Conservation (phyloP, 208 protist species). For the Acanthamoeba triangularis region DNA sequence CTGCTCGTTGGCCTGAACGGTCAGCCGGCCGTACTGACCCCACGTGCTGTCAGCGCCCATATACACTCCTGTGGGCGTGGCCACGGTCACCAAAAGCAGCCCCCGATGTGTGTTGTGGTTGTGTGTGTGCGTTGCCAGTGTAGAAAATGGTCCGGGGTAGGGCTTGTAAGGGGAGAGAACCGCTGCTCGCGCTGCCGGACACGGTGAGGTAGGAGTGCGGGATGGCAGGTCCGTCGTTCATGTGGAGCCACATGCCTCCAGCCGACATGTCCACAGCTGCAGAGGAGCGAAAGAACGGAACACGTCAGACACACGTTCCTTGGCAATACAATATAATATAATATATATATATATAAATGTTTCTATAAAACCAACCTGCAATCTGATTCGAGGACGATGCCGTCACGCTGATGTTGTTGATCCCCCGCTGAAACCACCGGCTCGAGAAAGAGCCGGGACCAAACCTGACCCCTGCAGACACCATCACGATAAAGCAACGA, state of each 20-base stretch:
- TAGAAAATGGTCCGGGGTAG: not conserved
- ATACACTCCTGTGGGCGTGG: slow-evolving; percentile 10
- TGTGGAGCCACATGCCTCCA: not conserved
- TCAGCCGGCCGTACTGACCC: slow-evolving; percentile 11
- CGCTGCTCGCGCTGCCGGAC: not conserved
- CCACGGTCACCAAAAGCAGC: not conserved
- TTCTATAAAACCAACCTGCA: not conserved
- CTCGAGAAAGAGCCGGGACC: not conserved
- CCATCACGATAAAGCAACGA: no score
- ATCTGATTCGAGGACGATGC: not conserved
- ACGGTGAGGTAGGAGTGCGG: not conserved
- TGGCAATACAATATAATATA: no score
- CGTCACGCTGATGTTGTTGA: not conserved
- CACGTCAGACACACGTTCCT: not conserved
- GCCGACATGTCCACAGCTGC: slow-evolving; percentile 4
- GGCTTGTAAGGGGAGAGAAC: not conserved
- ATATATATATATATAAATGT: not conserved
- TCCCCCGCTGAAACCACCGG: not conserved
- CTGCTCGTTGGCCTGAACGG: not conserved
- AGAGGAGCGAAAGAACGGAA: not conserved
- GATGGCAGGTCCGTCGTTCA: not conserved
- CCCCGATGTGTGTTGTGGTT: not conserved
- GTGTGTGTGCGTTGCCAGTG: no score
- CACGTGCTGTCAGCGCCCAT: not conserved
- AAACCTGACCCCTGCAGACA: not conserved